Conservation (phyloP, 352 stramenopile species). For the Globisporangium middletonii region DNA sequence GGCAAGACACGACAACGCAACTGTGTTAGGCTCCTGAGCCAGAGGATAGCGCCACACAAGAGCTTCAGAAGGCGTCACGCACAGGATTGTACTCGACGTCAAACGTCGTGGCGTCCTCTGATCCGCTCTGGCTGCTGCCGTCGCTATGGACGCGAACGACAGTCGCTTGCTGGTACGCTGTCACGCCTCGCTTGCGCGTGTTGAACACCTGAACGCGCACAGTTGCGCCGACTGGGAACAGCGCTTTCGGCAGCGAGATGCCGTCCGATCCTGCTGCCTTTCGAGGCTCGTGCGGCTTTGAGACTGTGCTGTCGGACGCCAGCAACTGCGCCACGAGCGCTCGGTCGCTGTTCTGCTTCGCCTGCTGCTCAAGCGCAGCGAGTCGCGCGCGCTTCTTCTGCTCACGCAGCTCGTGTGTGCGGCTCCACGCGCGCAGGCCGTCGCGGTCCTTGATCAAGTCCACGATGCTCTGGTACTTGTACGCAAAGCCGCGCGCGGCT, state of each 20-base stretch:
- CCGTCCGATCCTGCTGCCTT: not conserved
- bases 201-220: constrained; percentile 28
- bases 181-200: constrained; percentile 1
- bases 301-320: no score
- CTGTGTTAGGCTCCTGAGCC: not conserved
- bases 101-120: constrained; percentile 22
- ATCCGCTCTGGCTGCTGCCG: not conserved
- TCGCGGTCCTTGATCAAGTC: constrained; percentile 63
- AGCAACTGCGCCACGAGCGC: not conserved
- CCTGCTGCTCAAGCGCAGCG: not conserved
- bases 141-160: constrained; percentile 27
- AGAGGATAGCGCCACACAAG: not conserved
- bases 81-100: constrained; percentile 44
- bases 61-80: not conserved
- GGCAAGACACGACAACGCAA: not conserved
- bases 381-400: constrained; percentile 2
- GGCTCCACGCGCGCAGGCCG: constrained; percentile 51
- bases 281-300: no score
- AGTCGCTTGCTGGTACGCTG: constrained; percentile 18
- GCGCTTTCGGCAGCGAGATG: constrained; percentile 25
- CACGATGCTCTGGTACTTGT: constrained; percentile 69
- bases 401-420: constrained; percentile 32
- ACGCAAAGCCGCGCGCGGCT: constrained; percentile 40
- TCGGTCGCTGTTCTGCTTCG: not conserved
- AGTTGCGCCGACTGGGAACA: constrained; percentile 36